phyloP scores from a whole-genome alignment of 225 moss, liverwort and hornwort genomes.

The Antitrichia curtipendula region DNA sequence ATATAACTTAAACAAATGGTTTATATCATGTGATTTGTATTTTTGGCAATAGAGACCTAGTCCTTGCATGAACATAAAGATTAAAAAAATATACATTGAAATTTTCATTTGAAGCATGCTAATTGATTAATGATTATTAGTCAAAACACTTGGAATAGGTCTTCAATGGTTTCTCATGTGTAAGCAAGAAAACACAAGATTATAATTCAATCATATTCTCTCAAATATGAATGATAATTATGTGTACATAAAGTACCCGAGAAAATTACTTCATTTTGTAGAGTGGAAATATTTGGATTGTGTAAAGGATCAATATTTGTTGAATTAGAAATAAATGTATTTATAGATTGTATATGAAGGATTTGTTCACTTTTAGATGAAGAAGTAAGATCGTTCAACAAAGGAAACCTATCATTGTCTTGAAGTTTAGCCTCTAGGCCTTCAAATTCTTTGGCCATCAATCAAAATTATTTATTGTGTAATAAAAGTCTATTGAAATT shows the following conservation, averaged over 20 bases:
- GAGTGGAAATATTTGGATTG: neutral
- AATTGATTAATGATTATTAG: too few species aligned
- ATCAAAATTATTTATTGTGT: neutral
- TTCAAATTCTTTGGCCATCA: neutral
- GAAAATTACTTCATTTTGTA: neutral
- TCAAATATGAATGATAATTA: neutral
- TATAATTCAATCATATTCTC: neutral
- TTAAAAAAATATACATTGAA: neutral
- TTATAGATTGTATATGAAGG: neutral
- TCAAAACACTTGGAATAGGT: neutral
- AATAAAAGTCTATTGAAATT: neutral
- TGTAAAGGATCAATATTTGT: neutral
- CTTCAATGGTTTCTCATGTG: neutral
- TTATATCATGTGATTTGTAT: neutral
- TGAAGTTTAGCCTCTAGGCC: neutral
- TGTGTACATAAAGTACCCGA: neutral
- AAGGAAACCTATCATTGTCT: neutral
- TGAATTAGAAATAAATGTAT: neutral
- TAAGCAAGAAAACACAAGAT: neutral
- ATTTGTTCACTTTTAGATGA: neutral
- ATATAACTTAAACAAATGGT: neutral
- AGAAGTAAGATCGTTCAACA: neutral
- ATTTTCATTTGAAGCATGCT: neutral
- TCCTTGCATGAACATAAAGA: neutral
- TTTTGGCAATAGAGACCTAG: neutral